These are phyloP conservation scores for Canna indica DNA, from an alignment of 176 grass and related monocot genomes.

Conservation along the genomic window DNA sequence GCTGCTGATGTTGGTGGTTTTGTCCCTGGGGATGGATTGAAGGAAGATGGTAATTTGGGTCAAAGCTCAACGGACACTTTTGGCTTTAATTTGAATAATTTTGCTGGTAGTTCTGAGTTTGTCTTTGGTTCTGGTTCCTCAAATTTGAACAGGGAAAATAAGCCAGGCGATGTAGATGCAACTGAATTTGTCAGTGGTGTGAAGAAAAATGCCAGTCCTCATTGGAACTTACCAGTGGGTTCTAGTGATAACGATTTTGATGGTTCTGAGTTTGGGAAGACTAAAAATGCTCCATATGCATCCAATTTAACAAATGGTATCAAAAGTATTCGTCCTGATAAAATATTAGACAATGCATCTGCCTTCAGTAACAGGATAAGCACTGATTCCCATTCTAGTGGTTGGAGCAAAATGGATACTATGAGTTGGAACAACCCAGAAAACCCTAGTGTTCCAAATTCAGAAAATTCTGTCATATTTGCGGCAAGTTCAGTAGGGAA, in stretches of 20 bases:
- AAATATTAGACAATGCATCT: background rate
- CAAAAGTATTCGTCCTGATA: background rate
- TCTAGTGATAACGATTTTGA: background rate
- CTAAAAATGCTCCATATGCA: background rate
- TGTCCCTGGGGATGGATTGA: background rate
- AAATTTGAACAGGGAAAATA: conserved; percentile 2
- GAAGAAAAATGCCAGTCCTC: background rate
- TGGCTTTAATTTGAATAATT: background rate
- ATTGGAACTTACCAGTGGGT: background rate
- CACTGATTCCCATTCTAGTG: background rate
- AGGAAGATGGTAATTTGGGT: background rate
- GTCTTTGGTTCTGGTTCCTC: conserved; percentile 25
- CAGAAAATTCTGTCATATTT: background rate
- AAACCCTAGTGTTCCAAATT: background rate
- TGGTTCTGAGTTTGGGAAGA: background rate
- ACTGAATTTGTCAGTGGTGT: background rate
- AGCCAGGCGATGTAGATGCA: background rate
- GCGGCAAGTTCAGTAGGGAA: background rate
- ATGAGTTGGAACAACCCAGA: background rate
- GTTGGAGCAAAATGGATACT: background rate
- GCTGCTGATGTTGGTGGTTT: background rate
- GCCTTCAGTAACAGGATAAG: background rate
- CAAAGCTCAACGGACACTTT: background rate
- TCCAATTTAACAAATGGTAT: background rate
- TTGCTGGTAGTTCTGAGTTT: conserved; percentile 6